Base-by-base conservation (phyloP, 257 asterid genomes). In the Solanum etuberosum region DNA sequence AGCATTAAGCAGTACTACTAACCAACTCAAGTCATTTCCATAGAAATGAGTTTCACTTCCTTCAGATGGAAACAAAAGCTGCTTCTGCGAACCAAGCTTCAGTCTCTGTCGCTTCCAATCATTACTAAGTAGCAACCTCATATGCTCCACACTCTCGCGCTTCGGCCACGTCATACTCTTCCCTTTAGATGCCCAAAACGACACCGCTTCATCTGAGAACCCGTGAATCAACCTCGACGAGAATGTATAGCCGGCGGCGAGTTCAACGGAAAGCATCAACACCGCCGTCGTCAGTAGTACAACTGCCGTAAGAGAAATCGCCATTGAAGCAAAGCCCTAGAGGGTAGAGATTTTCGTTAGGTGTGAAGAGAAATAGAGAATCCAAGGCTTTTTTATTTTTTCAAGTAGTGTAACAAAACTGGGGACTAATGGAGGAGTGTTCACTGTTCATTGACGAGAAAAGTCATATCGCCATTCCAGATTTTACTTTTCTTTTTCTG, bases 1-100 rank as follows among this genome's bases (percentile, higher is more conserved):
- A 76, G 83, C n/a, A 76, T 76, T n/a, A 23, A 23, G 18, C 59
- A 27, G 37, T 0, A 70, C 54, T 40, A 89, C 92, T 82, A 88
- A 95, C 98, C 98, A 95, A 70, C 98, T 96, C 94, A 93, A 86
- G 31, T 90, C 96, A 89, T 95, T 95, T 86, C 98, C 98, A 76
- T 91, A 94, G 90, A 88, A 88, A 86, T 63, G 80, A 16, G 94
- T 94, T 7, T 87, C 87, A 59, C 94, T 93, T 46, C 94, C 96
- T 85, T 90, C 88, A 29, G 94, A 91, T 71, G 91, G 92, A 63
- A 89, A 92, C 72, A 94, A 16, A 12, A 90, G 78, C 89, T 89
- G 93, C 74, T 90, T 89, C 88, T 91, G 92, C 46, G 92, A 74
- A 3, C 91, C 95, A 86, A 94, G 93, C 87, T 91, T 92, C 90